phyloP scores from a whole-genome alignment of 768 basidiomycete genomes.

The Agrocybe pediades region DNA sequence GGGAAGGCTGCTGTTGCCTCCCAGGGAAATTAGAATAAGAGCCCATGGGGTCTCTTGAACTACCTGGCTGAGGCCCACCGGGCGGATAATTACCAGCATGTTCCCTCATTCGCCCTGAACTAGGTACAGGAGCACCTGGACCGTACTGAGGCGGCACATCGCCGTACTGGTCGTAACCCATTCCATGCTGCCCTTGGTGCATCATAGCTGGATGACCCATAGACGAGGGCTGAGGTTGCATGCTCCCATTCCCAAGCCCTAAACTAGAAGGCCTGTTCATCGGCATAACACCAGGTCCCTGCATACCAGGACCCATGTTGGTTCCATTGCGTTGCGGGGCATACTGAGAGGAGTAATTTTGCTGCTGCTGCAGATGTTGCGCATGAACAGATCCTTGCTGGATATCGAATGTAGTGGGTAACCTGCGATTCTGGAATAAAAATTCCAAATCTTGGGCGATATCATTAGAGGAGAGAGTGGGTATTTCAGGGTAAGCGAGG shows the following conservation, averaged over 20 bases:
- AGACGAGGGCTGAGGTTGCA: conserved; percentile 6
- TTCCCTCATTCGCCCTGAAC: conserved; percentile 16
- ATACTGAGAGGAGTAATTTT: conserved; percentile 7
- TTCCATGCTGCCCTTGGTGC: conserved; percentile 12
- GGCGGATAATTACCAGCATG: conserved; percentile 8
- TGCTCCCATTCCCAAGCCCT: conserved; percentile 19
- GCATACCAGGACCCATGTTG: background rate
- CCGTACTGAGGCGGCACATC: conserved; percentile 15
- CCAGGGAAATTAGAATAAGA: conserved; percentile 11
- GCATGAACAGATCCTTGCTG: conserved; percentile 13
- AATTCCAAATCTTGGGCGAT: conserved; percentile 56
- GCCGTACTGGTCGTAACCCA: conserved; percentile 22
- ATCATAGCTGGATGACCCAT: conserved; percentile 17
- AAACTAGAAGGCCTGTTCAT: conserved; percentile 12
- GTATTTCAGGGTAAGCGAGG: conserved; percentile 46
- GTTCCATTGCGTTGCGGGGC: conserved; percentile 8
- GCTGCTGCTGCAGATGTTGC: conserved; percentile 12
- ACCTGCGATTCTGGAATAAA: conserved; percentile 45
- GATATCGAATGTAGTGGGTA: conserved; percentile 15
- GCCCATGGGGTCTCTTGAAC: conserved; percentile 11
- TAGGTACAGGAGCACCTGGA: conserved; percentile 8
- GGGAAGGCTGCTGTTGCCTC: conserved; percentile 4
- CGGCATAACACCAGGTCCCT: conserved; percentile 6
- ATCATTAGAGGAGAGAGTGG: conserved; percentile 48
- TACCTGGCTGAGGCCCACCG: conserved; percentile 8